Base-by-base conservation (phyloP, 108 stramenopile genomes). In the Stephanodiscus triporus region DNA sequence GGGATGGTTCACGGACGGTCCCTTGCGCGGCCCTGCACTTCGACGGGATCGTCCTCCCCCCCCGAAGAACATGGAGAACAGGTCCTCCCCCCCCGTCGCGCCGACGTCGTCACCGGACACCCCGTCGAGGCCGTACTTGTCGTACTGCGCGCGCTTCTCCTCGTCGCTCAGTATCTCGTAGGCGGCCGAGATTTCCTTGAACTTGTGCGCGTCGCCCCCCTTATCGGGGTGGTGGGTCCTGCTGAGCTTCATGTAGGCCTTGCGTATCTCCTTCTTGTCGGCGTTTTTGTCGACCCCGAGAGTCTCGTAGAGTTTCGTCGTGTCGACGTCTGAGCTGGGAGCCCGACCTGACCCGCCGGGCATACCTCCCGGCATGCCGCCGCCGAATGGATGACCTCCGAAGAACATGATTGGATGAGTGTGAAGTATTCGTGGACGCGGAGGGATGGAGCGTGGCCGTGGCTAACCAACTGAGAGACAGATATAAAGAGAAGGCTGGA, bases 31-130 rank as follows among this genome's bases (percentile, higher is more conserved):
- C 58, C 89, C 96, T 17, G 82, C 58, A 4, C 57, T 34, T 37
- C 83, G 82, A 23, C 84, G 34, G 30, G 68, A 75, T 62, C 85
- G n/a, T n/a, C 87, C 68, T 13, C 93, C 93, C 13, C 96, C 97
- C 20, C 96, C 95, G 81, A 98, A 99, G 67, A 99, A 96, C 93
- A 95, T 93, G 81, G 86, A 86, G 72, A 99, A 98, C 47, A 98
- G 73, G 73, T 98, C 97, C 16, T 95, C 97, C 45, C 76, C 56
- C 19, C 63, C 71, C 10, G 73, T 73, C 10, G 84, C 84, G 14
- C 83, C 85, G 11, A 86, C 88, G 42, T 80, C 90, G 29, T 78
- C 82, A 23, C 81, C 89, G 45, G 82, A 86, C 32, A 97, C 62
- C 29, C 95, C 97, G 70, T 96, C 94, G 40, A 96, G 73, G 38